A percentile compares a stretch with the other conserved stretches of the same genome.
Conservation (phyloP, 108 stramenopile species). For the Fistulifera pelliculosa region DNA sequence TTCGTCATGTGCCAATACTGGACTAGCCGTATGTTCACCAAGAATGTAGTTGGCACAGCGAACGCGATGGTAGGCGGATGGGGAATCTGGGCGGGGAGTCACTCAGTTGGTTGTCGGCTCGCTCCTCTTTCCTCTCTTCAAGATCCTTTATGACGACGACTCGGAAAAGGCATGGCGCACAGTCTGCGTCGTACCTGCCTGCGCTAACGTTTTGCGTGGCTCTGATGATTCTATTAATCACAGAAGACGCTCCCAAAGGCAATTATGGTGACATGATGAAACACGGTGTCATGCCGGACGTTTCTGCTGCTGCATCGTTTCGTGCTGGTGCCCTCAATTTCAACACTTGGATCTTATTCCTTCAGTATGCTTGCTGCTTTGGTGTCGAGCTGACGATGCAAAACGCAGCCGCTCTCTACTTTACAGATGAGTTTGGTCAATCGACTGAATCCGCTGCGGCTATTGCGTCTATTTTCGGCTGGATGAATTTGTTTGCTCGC, state of each 20-base stretch:
- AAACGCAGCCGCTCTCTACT: conserved; percentile 73
- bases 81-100: conserved; percentile 89
- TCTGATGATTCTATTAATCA: conserved; percentile 33
- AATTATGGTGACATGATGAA: conserved; percentile 73
- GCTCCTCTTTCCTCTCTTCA: conserved; percentile 66
- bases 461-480: conserved; percentile 74
- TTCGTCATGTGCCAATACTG: conserved; percentile 92
- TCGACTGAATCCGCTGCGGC: conserved; percentile 59
- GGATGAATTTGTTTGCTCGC: conserved; percentile 78
- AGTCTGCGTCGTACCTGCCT: conserved; percentile 74
- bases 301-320: conserved; percentile 65
- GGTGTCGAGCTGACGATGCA: conserved; percentile 89
- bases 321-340: conserved; percentile 61
- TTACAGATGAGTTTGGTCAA: conserved; percentile 60
- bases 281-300: conserved; percentile 52
- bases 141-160: conserved; percentile 36
- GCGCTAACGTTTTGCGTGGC: conserved; percentile 40
- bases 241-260: conserved; percentile 86
- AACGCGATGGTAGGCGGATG: conserved; percentile 87
- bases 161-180: conserved; percentile 74
- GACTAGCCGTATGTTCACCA: conserved; percentile 81
- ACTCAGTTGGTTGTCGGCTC: conserved; percentile 73
- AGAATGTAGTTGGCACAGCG: conserved; percentile 82
- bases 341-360: conserved; percentile 83
- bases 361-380: conserved; percentile 89